phyloP scores from a whole-genome alignment of 2,329 filamentous ascomycete genomes.

The Didymosphaeria variabile region DNA sequence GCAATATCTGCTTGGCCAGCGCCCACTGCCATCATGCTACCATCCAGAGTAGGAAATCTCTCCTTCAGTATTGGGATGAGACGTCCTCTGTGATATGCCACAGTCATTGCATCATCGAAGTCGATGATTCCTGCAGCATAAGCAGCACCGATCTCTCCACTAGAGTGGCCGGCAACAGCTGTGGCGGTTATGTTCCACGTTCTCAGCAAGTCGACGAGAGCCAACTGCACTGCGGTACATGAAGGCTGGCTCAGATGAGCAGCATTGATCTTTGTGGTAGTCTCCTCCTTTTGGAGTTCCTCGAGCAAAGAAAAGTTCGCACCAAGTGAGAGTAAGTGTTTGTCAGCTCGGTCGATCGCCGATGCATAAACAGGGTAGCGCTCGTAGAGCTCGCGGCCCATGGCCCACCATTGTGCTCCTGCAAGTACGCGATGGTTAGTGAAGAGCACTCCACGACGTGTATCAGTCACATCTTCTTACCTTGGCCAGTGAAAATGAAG shows the following conservation, averaged over 20 bases:
- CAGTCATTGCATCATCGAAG: conserved; percentile 31
- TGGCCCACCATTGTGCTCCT: conserved; percentile 42
- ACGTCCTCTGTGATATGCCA: conserved; percentile 38
- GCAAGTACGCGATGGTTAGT: neutral
- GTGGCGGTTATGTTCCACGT: conserved; percentile 36
- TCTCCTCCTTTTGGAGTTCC: conserved; percentile 31
- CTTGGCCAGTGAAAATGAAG: conserved; percentile 46
- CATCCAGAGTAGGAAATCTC: conserved; percentile 26
- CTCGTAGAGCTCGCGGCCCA: conserved; percentile 31
- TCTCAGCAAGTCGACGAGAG: conserved; percentile 33
- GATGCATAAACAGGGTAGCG: conserved; percentile 22
- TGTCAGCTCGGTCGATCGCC: conserved; percentile 20
- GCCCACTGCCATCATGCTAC: conserved; percentile 37
- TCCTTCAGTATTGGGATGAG: conserved; percentile 32
- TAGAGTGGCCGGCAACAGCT: conserved; percentile 41
- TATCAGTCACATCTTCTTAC: conserved; percentile 6
- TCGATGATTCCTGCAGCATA: conserved; percentile 36
- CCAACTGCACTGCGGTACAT: conserved; percentile 43
- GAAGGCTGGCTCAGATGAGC: conserved; percentile 38
- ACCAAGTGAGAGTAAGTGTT: conserved; percentile 21
- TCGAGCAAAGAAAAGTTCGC: conserved; percentile 24
- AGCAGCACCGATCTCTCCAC: conserved; percentile 43
- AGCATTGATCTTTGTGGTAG: conserved; percentile 27
- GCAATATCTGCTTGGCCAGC: conserved; percentile 24
- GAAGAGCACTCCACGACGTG: neutral